These are phyloP conservation scores for Clarireedia monteithiana DNA, from an alignment of 2,329 filamentous ascomycete species.

Conservation along the genomic window DNA sequence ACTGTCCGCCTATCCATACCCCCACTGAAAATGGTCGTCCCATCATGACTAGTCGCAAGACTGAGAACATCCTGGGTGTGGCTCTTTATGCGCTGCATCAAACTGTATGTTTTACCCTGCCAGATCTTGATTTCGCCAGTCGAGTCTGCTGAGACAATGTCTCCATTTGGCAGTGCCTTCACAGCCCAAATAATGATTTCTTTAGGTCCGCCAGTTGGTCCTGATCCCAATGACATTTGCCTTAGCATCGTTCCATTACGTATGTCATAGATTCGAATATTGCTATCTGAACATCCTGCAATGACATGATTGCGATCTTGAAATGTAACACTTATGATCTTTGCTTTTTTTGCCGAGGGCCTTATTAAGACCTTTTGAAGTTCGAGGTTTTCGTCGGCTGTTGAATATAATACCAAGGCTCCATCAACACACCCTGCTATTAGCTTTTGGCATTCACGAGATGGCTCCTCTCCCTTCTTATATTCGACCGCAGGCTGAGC, in stretches of 20 bases:
- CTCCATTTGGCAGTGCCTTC: slow-evolving; percentile 77
- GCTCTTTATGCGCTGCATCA: slow-evolving; percentile 75
- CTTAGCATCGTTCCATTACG: slow-evolving; percentile 67
- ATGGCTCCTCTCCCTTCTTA: slow-evolving; percentile 27
- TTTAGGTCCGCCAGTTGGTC: slow-evolving; percentile 67
- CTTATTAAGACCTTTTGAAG: slow-evolving; percentile 71
- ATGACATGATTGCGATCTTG: slow-evolving; percentile 76
- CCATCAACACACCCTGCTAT: slow-evolving; percentile 89
- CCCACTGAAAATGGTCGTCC: slow-evolving; percentile 75
- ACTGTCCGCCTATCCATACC: slow-evolving; percentile 88
- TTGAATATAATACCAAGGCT: slow-evolving; percentile 78
- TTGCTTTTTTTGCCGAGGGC: slow-evolving; percentile 73
- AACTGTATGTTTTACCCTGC: slow-evolving; percentile 86
- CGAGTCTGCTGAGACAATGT: slow-evolving; percentile 91
- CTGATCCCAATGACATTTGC: slow-evolving; percentile 78
- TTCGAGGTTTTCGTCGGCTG: slow-evolving; percentile 72
- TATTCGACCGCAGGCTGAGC: slow-evolving; percentile 55
- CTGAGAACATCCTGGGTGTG: slow-evolving; percentile 89
- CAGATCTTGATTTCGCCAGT: slow-evolving; percentile 90
- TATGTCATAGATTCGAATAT: slow-evolving; percentile 85
- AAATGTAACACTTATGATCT: slow-evolving; percentile 86
- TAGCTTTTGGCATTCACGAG: slow-evolving; percentile 48
- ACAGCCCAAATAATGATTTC: slow-evolving; percentile 91
- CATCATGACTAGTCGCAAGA: slow-evolving; percentile 73
- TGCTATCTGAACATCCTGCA: slow-evolving; percentile 92